Evolutionary conservation across 768 basidiomycete genomes (phyloP).

Genomic region (Lanmaoa pseudosensibilis): DNA sequence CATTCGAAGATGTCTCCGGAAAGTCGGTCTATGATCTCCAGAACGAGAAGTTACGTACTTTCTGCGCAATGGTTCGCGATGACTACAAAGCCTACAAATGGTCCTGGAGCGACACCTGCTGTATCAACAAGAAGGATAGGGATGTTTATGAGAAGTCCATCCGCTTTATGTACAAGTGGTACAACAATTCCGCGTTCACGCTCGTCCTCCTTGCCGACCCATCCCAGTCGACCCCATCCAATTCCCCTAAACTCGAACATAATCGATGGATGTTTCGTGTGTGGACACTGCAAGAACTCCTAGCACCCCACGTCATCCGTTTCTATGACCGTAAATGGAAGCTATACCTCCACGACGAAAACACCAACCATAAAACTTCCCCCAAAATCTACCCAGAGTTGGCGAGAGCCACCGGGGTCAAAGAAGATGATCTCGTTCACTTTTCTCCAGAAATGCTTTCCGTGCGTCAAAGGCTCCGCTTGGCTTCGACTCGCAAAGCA

Average conservation of each 20-base stretch:
- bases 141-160: conserved; percentile 3
- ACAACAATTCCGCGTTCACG: conserved; percentile 9
- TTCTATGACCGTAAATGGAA: conserved; percentile 10
- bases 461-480: conserved; percentile 9
- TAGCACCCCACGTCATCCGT: conserved; percentile 11
- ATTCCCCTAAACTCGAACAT: not conserved
- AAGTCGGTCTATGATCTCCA: not conserved
- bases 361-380: conserved; percentile 7
- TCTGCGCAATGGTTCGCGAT: conserved; percentile 6
- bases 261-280: conserved; percentile 18
- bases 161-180: conserved; percentile 18
- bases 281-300: conserved; percentile 18
- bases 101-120: conserved; percentile 15
- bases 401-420: not conserved
- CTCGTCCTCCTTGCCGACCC: conserved; percentile 11
- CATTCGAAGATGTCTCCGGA: conserved; percentile 3
- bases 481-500: conserved; percentile 15
- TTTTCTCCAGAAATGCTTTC: conserved; percentile 1
- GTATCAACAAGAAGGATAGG: conserved; percentile 2
- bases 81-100: conserved; percentile 3
- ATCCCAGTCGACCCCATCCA: not conserved
- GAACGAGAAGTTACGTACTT: conserved; percentile 11
- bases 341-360: not conserved
- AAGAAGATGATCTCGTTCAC: not conserved
- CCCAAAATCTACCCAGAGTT: not conserved